Conservation (phyloP, 495 filamentous ascomycete species). For the Xylaria longipes region DNA sequence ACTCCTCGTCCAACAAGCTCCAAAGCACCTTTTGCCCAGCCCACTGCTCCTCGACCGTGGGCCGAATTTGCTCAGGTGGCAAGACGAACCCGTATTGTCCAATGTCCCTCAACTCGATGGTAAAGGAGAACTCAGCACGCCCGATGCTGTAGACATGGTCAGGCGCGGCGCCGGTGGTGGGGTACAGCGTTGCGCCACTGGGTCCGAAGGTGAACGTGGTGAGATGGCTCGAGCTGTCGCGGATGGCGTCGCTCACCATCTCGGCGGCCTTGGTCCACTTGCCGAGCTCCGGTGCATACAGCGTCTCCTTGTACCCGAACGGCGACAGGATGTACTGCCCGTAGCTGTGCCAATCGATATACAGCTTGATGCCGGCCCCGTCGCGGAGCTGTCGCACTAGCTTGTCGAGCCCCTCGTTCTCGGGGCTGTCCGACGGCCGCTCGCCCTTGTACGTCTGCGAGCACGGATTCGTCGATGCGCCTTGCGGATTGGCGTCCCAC, state of each 20-base stretch:
- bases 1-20: constrained; percentile 34
- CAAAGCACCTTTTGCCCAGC: constrained; percentile 52
- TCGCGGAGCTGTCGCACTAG: constrained; percentile 46
- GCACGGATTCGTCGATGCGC: constrained; percentile 56
- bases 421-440: constrained; percentile 36
- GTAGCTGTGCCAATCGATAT: constrained; percentile 60
- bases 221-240: constrained; percentile 46
- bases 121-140: constrained; percentile 53
- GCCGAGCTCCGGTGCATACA: constrained; percentile 48
- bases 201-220: constrained; percentile 50
- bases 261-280: constrained; percentile 47
- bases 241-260: constrained; percentile 45
- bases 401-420: constrained; percentile 36
- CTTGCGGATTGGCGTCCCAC: constrained; percentile 50
- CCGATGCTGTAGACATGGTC: constrained; percentile 57
- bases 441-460: constrained; percentile 53
- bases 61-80: constrained; percentile 52
- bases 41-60: constrained; percentile 52
- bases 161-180: constrained; percentile 51
- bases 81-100: constrained; percentile 57
- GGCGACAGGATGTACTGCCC: constrained; percentile 43
- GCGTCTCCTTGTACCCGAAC: constrained; percentile 32
- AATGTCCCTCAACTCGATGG: constrained; percentile 55
- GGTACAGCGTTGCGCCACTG: constrained; percentile 57
- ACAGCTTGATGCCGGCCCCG: constrained; percentile 50